phyloP scores from a whole-genome alignment of 106 monocot species.

The Vanilla planifolia region DNA sequence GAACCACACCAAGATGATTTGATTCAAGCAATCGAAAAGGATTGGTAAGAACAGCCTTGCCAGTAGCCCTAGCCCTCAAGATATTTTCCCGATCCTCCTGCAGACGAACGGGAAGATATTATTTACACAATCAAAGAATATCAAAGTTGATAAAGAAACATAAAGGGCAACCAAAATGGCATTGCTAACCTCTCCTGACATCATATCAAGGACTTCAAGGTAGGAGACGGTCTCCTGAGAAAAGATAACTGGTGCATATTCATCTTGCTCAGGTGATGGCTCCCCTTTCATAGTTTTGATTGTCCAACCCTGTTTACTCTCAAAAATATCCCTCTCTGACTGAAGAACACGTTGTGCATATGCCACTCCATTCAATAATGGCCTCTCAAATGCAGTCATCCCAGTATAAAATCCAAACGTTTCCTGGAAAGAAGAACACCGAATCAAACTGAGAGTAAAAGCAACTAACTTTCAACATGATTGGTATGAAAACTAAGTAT shows the following conservation, averaged over 20 bases:
- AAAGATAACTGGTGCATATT: conserved; percentile 96
- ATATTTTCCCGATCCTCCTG: conserved; percentile 96
- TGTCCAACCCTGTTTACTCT: conserved; percentile 82
- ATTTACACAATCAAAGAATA: not conserved
- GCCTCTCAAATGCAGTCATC: conserved; percentile 86
- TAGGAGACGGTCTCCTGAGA: conserved; percentile 95
- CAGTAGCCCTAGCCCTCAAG: conserved; percentile 72
- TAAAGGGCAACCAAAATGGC: not conserved
- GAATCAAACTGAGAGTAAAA: too few species aligned
- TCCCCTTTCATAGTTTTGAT: conserved; percentile 85
- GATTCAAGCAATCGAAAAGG: conserved; percentile 73
- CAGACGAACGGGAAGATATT: not conserved
- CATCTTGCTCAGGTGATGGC: conserved; percentile 74
- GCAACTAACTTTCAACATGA: too few species aligned
- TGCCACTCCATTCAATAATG: conserved; percentile 82
- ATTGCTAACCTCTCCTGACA: conserved; percentile 79
- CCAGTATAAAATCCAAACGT: conserved; percentile 90
- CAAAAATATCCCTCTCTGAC: conserved; percentile 70
- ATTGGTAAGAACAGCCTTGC: conserved; percentile 86
- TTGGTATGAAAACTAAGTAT: too few species aligned
- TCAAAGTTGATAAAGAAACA: not conserved
- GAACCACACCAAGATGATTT: conserved; percentile 83
- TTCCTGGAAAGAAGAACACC: too few species aligned
- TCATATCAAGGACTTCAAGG: conserved; percentile 87
- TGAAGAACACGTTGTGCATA: conserved; percentile 89